Percentiles rank a stretch among this genome's conserved stretches.
These are phyloP conservation scores for Colletotrichum lindemuthianum DNA, from an alignment of 2,329 filamentous ascomycete genomes.

Conservation along the genomic window DNA sequence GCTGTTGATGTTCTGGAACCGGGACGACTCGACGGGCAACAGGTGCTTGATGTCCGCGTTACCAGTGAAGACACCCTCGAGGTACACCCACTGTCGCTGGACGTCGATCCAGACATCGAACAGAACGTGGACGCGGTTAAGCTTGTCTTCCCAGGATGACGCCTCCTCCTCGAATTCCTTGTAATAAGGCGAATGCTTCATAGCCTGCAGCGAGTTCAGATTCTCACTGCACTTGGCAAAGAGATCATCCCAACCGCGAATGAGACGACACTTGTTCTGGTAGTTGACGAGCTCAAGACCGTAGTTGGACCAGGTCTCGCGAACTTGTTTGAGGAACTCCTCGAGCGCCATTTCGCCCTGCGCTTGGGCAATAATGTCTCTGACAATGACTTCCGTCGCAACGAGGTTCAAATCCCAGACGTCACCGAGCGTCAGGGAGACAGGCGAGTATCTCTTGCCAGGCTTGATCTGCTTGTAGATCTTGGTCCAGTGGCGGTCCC, in stretches of 20 bases:
- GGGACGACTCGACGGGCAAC: conserved; percentile 92
- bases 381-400: conserved; percentile 86
- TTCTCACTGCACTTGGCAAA: conserved; percentile 99
- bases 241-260: conserved; percentile 96
- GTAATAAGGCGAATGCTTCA: conserved; percentile 99
- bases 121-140: conserved; percentile 95
- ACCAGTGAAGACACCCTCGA: conserved; percentile 98
- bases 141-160: conserved; percentile 94
- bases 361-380: conserved; percentile 93
- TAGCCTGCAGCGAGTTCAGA: conserved; percentile 95
- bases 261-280: conserved; percentile 96
- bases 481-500: conserved; percentile 96
- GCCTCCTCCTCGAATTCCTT: conserved; percentile 99
- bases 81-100: conserved; percentile 99
- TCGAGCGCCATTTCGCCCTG: conserved; percentile 98
- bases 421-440: conserved; percentile 96
- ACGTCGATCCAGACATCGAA: conserved; percentile 99
- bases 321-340: conserved; percentile 95
- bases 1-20: conserved; percentile 99
- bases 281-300: conserved; percentile 94
- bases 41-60: conserved; percentile 99
- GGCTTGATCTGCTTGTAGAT: conserved; percentile 97
- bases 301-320: conserved; percentile 97
- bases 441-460: conserved; percentile 90
- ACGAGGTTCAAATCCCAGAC: conserved; percentile 97